These are phyloP conservation scores for Mallotus nudiflorus DNA, from an alignment of 345 rosid species.

Conservation along the genomic window DNA sequence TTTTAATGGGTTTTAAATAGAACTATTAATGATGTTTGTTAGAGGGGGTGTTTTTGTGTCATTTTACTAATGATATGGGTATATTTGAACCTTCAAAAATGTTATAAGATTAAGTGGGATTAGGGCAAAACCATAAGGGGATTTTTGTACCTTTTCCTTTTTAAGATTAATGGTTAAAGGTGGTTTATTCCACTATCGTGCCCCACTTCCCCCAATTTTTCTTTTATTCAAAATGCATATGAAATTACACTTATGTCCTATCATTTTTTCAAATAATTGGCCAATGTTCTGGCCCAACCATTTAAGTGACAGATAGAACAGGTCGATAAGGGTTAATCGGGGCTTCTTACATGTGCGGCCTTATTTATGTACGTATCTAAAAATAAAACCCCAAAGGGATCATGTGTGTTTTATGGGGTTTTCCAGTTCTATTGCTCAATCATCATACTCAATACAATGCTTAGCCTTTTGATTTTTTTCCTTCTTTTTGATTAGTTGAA, in stretches of 20 bases:
- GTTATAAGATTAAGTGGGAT: too few species aligned
- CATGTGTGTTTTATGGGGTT: slow-evolving; percentile 8
- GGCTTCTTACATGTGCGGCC: slow-evolving; percentile 2
- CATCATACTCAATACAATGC: neutral
- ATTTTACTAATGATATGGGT: too few species aligned
- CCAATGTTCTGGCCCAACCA: neutral
- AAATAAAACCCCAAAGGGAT: slow-evolving; percentile 15
- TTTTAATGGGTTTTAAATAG: too few species aligned
- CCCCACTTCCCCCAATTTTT: slow-evolving; percentile 20
- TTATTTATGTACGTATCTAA: slow-evolving; percentile 8
- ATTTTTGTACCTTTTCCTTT: too few species aligned
- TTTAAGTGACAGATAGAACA: too few species aligned
- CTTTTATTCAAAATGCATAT: neutral
- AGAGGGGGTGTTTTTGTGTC: too few species aligned
- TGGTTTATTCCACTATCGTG: slow-evolving; percentile 22
- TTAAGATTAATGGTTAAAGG: slow-evolving; percentile 21
- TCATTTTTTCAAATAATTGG: neutral
- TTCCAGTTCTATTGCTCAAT: slow-evolving; percentile 11
- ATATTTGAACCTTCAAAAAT: too few species aligned
- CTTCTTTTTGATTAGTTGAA: neutral
- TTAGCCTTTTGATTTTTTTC: neutral
- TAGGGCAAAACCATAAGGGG: too few species aligned
- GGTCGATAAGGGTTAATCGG: neutral
- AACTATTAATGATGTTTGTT: too few species aligned
- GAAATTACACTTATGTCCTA: slow-evolving; percentile 12